These are phyloP conservation scores for Clarkia xantiana DNA, from an alignment of 345 rosid genomes.

Conservation along the genomic window DNA sequence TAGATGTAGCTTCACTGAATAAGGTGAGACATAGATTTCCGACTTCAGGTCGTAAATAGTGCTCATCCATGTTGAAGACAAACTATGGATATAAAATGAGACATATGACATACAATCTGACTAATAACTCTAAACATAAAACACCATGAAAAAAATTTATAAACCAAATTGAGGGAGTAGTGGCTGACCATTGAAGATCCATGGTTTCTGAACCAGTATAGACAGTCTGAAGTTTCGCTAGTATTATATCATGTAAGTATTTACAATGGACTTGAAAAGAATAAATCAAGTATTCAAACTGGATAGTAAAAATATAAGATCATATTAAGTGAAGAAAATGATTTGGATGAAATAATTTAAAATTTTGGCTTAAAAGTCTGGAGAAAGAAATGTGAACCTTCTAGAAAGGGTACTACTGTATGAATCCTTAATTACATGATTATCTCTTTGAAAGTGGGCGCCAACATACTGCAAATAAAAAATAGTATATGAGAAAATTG, in stretches of 20 bases:
- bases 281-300: too few relatives aligned
- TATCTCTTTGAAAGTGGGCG: conserved; percentile 66
- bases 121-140: background rate
- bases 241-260: conserved; percentile 52
- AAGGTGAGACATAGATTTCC: too few relatives aligned
- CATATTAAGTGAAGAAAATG: conserved; percentile 5
- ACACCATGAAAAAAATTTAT: conserved; percentile 5
- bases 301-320: conserved; percentile 5
- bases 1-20: too few relatives aligned
- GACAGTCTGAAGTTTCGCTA: conserved; percentile 72
- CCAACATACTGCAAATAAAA: conserved; percentile 48
- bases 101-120: background rate
- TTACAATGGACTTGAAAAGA: conserved; percentile 46
- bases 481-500: too few relatives aligned
- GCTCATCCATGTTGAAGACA: conserved; percentile 72
- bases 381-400: conserved; percentile 35
- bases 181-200: conserved; percentile 89
- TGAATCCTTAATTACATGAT: conserved; percentile 70
- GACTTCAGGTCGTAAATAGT: too few relatives aligned
- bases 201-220: conserved; percentile 76
- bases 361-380: too few relatives aligned
- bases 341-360: background rate
- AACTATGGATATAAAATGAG: conserved; percentile 35
- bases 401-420: conserved; percentile 85
- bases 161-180: conserved; percentile 1